Evolutionary conservation across 352 stramenopile species (phyloP), one percentile per base, ranked within the genome.

Genomic region (Peronospora farinosa): DNA sequence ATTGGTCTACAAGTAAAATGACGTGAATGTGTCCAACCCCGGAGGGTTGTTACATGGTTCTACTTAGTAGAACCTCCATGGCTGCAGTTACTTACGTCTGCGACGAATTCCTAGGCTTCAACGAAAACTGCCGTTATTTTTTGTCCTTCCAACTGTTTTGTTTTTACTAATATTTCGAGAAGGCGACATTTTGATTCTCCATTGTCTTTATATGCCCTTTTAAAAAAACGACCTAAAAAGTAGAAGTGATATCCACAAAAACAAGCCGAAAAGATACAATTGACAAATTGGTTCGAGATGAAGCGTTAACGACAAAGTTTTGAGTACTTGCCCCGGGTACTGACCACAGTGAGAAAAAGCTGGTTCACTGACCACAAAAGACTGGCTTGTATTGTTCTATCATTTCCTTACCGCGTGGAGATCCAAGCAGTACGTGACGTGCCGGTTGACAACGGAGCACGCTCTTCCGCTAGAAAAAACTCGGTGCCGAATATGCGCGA

Each of bases 301-400:
- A n/a, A n/a, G n/a, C n/a, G n/a, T n/a, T n/a, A n/a, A n/a, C n/a
- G 27, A 11, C 27, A 7, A 32, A 32, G 27, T 32, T 32, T 1
- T 11, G 27, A 32, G 27, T 11, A n/a, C n/a, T n/a, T 32, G 2
- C 1, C 6, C 27, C 6, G 1, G 1, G 9, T 32, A 32, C 6
- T 32, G 27, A 32, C 9, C 27, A 5, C 27, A 32, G 27, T 1
- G 27, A 32, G 27, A 11, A 5, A 32, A 32, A 32, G 6, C 27
- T 32, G 1, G 27, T 32, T 4, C 6, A 32, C 7, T 32, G 25
- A 15, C 40, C 10, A 6, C 19, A 21, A 21, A 3, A 3, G 19
- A 21, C 1, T 21, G 19, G 25, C 44, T 8, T 39, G 38, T 54
- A 2, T 52, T 49, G 30, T 63, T 58, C 44, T n/a, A 21, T 43